These are phyloP conservation scores for Mortierella alpina DNA, from an alignment of 192 early-diverging fungal genomes.

Conservation along the genomic window DNA sequence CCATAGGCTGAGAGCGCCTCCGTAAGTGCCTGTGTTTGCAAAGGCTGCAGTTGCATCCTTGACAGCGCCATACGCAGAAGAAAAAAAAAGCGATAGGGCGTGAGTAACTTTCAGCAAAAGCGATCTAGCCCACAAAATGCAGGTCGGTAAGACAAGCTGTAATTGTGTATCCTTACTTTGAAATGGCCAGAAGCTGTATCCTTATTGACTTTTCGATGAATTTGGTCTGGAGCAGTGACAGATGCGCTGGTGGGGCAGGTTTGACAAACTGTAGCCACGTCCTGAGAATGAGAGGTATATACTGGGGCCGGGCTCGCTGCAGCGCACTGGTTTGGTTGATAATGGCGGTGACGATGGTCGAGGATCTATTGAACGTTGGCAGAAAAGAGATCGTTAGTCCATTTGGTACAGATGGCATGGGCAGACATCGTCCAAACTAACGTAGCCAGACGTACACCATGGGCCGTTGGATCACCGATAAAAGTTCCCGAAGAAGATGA, in stretches of 20 bases:
- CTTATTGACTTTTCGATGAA: constrained; percentile 46
- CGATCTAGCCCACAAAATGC: background rate
- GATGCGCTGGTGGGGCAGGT: constrained; percentile 25
- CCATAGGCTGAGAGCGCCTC: constrained; percentile 32
- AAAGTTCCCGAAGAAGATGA: constrained; percentile 30
- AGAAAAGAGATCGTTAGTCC: background rate
- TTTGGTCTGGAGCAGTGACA: constrained; percentile 24
- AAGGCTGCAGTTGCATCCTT: constrained; percentile 37
- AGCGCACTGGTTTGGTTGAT: constrained; percentile 45
- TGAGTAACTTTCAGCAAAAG: no score
- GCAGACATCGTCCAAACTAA: no score
- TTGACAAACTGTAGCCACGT: constrained; percentile 24
- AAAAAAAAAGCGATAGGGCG: background rate
- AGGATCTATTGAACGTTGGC: constrained; percentile 19
- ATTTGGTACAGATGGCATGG: background rate
- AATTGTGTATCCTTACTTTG: constrained; percentile 17
- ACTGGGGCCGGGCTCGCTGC: constrained; percentile 43
- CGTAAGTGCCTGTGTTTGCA: constrained; percentile 22
- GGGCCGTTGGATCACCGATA: constrained; percentile 28
- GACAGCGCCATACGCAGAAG: background rate
- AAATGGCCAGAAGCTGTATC: constrained; percentile 42
- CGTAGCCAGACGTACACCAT: constrained; percentile 17
- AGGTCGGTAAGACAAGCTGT: background rate
- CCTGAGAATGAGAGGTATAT: constrained; percentile 39
- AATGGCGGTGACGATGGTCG: constrained; percentile 43